Evolutionary conservation across 73 alveolate genomes (phyloP).

Genomic region (Diophrys appendiculata): DNA sequence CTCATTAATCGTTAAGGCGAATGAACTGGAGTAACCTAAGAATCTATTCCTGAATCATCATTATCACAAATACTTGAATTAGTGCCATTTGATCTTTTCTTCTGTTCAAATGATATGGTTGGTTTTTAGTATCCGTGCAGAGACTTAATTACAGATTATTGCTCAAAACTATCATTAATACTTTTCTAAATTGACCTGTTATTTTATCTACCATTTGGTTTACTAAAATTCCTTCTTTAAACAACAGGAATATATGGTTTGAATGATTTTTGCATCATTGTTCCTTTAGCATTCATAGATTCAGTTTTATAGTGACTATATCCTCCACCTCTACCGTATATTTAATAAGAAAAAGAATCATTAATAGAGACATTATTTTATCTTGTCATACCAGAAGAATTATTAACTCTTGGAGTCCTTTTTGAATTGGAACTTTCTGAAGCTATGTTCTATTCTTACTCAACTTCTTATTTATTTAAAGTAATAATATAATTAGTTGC

Average conservation of each 20-base stretch:
- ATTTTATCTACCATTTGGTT: no score
- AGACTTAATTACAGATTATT: no score
- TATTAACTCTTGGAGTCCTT: neutral
- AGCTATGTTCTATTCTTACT: neutral
- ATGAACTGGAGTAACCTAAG: neutral
- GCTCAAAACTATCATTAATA: no score
- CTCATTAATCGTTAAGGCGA: conserved; percentile 1
- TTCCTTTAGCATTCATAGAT: no score
- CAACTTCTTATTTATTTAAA: neutral
- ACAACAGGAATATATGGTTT: neutral
- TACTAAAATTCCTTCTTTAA: no score
- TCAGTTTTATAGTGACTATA: no score
- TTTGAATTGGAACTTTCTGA: neutral
- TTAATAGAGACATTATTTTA: no score
- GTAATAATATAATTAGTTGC: neutral
- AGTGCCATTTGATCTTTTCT: neutral
- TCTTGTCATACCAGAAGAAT: no score
- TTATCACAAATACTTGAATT: neutral
- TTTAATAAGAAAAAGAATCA: no score
- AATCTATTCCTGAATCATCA: neutral
- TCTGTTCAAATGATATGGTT: neutral
- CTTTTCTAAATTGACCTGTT: no score
- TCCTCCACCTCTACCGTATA: no score
- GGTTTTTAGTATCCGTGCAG: neutral
- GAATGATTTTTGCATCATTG: no score